Percentiles rank a stretch among this genome's conserved stretches.
phyloP scores from a whole-genome alignment of 2,329 filamentous ascomycete species.

The Ophiostoma piceae region DNA sequence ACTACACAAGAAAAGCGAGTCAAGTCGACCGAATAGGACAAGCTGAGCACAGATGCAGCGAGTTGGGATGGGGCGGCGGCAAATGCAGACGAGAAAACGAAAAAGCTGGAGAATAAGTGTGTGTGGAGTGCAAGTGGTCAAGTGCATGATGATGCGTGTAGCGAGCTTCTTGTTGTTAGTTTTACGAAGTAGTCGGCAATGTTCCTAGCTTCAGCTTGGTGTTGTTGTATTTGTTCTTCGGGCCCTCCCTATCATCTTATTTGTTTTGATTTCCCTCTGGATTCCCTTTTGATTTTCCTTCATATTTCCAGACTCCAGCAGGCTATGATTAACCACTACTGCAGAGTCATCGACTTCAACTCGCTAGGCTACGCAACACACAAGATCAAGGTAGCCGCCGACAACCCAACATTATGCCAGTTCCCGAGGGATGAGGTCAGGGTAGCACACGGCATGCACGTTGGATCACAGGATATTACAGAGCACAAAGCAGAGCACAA shows the following conservation, averaged over 20 bases:
- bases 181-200: too few relatives aligned
- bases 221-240: too few relatives aligned
- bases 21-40: neutral
- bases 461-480: neutral
- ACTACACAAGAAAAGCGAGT: neutral
- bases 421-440: conserved; percentile 2
- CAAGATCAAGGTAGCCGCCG: neutral
- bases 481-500: neutral
- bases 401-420: neutral
- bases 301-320: too few relatives aligned
- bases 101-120: neutral
- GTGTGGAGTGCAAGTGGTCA: conserved; percentile 6
- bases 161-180: too few relatives aligned
- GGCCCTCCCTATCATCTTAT: too few relatives aligned
- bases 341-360: too few relatives aligned
- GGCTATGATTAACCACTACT: too few relatives aligned
- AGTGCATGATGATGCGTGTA: neutral
- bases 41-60: neutral
- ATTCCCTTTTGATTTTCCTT: too few relatives aligned
- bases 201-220: too few relatives aligned
- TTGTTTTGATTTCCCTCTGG: too few relatives aligned
- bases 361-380: too few relatives aligned
- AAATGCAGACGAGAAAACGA: neutral
- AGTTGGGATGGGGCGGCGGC: neutral
- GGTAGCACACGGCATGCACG: conserved; percentile 9